These are phyloP conservation scores for Symmetrospora coprosmae DNA, from an alignment of 768 basidiomycete species.

Conservation along the genomic window DNA sequence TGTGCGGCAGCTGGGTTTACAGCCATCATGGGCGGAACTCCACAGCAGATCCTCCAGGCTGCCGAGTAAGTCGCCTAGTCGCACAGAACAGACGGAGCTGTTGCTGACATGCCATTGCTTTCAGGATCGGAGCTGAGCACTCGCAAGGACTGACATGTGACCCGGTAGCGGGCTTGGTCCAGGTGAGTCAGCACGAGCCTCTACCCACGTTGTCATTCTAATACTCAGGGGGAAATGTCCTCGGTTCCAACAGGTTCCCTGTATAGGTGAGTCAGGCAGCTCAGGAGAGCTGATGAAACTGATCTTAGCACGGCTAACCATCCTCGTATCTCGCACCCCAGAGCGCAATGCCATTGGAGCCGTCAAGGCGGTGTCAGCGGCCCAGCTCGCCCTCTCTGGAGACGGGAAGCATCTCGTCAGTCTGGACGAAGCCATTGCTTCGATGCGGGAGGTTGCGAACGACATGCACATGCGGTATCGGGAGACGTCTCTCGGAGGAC, in stretches of 20 bases:
- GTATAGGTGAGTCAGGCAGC: slow-evolving; percentile 43
- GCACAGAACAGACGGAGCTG: no score
- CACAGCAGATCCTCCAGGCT: slow-evolving; percentile 35
- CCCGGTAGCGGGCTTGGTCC: slow-evolving; percentile 69
- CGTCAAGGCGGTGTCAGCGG: slow-evolving; percentile 46
- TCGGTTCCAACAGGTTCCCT: no score
- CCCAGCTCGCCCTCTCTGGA: slow-evolving; percentile 68
- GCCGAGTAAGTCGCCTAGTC: slow-evolving; percentile 26
- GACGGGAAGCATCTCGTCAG: slow-evolving; percentile 73
- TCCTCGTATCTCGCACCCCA: no score
- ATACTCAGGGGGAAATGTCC: no score
- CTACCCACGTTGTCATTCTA: no score
- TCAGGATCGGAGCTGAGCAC: slow-evolving; percentile 80
- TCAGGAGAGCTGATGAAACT: not conserved
- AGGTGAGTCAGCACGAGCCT: no score
- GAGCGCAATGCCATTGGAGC: slow-evolving; percentile 44
- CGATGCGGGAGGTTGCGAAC: slow-evolving; percentile 72
- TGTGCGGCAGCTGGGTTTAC: slow-evolving; percentile 92
- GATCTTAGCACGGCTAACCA: no score
- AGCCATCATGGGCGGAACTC: slow-evolving; percentile 67
- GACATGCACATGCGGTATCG: slow-evolving; percentile 94
- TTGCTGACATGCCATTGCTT: slow-evolving; percentile 40
- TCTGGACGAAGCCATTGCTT: slow-evolving; percentile 87
- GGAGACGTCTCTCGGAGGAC: slow-evolving; percentile 74
- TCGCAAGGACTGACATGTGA: slow-evolving; percentile 49